These are phyloP conservation scores for Marchantia paleacea DNA, from an alignment of 225 moss, liverwort and hornwort genomes.

Conservation along the genomic window DNA sequence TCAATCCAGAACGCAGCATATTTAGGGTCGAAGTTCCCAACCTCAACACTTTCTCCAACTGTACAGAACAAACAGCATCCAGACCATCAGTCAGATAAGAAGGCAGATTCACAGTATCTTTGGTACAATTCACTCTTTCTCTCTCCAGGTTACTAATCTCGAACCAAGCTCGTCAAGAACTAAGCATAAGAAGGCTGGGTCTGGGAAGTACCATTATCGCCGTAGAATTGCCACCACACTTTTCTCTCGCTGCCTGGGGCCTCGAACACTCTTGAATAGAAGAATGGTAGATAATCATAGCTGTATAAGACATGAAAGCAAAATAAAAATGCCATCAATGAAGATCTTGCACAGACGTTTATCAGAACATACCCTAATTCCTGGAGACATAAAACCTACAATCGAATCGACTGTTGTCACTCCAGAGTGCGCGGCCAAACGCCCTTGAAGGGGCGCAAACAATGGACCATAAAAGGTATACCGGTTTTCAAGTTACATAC, in stretches of 20 bases:
- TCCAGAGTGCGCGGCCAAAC: neutral
- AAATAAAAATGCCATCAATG: neutral
- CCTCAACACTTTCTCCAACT: conserved; percentile 42
- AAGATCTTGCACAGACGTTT: neutral
- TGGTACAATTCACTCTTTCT: too few relatives aligned
- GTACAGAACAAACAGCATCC: neutral
- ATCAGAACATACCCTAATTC: neutral
- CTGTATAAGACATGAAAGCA: conserved; percentile 42
- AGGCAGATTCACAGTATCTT: neutral
- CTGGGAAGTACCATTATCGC: conserved; percentile 53
- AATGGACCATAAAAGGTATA: neutral
- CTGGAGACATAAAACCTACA: neutral
- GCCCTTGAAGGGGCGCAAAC: neutral
- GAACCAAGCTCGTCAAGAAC: too few relatives aligned
- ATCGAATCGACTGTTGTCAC: neutral
- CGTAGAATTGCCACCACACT: conserved; percentile 89
- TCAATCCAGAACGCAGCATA: conserved; percentile 48
- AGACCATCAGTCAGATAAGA: neutral
- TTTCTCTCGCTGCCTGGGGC: conserved; percentile 46
- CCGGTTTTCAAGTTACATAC: conserved; percentile 19
- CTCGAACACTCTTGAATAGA: conserved; percentile 87
- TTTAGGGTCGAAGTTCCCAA: conserved; percentile 44
- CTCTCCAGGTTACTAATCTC: neutral
- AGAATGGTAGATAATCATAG: conserved; percentile 88
- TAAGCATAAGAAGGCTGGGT: too few relatives aligned